A percentile compares a stretch with the other conserved stretches of the same genome.
Conservation (phyloP, 2,329 filamentous ascomycete genomes). For the Lachnellula cervina region DNA sequence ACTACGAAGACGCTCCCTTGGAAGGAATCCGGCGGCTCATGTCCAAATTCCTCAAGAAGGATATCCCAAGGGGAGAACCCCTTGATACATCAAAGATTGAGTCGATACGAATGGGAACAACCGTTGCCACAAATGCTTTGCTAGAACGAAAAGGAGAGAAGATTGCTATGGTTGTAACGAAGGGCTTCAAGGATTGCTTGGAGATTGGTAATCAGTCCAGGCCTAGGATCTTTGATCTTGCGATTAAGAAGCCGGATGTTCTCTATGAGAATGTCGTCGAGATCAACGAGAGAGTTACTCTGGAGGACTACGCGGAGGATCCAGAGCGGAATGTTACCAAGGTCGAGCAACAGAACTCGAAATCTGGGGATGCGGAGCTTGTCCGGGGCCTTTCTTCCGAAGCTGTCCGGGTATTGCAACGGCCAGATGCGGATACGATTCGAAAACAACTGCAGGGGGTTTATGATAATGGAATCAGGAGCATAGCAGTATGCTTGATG, state of each 20-base stretch:
- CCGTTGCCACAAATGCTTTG: conserved; percentile 87
- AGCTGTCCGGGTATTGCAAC: conserved; percentile 62
- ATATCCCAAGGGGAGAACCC: conserved; percentile 74
- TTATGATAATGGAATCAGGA: conserved; percentile 66
- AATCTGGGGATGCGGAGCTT: conserved; percentile 46
- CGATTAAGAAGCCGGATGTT: conserved; percentile 81
- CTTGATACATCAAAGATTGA: conserved; percentile 81
- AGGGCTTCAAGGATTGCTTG: conserved; percentile 82
- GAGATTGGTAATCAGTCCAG: conserved; percentile 87
- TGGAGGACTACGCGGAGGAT: conserved; percentile 90
- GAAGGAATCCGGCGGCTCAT: conserved; percentile 87
- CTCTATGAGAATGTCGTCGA: conserved; percentile 84
- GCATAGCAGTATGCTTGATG: conserved; percentile 86
- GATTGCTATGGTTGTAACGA: conserved; percentile 81
- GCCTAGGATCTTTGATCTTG: conserved; percentile 86
- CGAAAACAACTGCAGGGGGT: conserved; percentile 59
- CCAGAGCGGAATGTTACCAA: conserved; percentile 56
- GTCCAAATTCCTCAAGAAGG: conserved; percentile 66
- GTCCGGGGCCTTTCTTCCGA: conserved; percentile 71
- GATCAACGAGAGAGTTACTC: conserved; percentile 81
- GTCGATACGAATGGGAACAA: conserved; percentile 93
- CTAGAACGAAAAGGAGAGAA: conserved; percentile 86
- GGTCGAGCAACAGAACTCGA: conserved; percentile 45
- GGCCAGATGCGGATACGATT: conserved; percentile 54
- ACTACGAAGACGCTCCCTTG: conserved; percentile 60